phyloP scores from a whole-genome alignment of 225 moss, liverwort and hornwort genomes.

The Bryoerythrophyllum caledonicum region DNA sequence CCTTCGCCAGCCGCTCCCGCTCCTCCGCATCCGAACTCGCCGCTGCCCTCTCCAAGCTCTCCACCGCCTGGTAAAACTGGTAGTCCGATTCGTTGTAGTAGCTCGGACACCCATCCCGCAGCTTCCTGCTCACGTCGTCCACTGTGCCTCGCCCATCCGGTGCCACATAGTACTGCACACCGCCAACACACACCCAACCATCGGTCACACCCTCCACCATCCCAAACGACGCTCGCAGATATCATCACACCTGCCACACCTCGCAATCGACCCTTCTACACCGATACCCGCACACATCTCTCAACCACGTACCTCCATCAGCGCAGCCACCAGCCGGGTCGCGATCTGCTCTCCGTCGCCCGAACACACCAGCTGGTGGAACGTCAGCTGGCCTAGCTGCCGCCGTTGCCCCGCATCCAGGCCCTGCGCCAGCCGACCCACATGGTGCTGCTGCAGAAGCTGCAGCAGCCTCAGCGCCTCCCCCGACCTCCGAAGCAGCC shows the following conservation, averaged over 20 bases:
- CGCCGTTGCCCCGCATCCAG: slow-evolving; percentile 65
- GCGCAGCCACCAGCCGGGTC: slow-evolving; percentile 91
- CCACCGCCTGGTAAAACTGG: slow-evolving; percentile 97
- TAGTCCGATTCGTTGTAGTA: slow-evolving; percentile 99
- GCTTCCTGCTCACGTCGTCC: slow-evolving; percentile 92
- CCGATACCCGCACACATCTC: background rate
- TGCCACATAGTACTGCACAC: slow-evolving; percentile 79
- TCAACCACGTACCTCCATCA: slow-evolving; percentile 77
- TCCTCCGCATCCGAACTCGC: slow-evolving; percentile 70
- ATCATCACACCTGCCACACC: background rate
- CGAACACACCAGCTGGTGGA: slow-evolving; percentile 95
- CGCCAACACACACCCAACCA: slow-evolving; percentile 16
- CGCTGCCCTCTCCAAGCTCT: slow-evolving; percentile 89
- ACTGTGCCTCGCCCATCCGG: slow-evolving; percentile 98
- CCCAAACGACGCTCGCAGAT: no score
- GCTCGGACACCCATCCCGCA: slow-evolving; percentile 97
- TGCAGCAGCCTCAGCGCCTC: slow-evolving; percentile 91
- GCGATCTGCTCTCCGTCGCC: slow-evolving; percentile 92
- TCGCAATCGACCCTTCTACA: background rate
- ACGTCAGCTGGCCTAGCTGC: slow-evolving; percentile 77
- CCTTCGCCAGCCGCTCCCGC: slow-evolving; percentile 81
- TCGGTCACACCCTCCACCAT: background rate
- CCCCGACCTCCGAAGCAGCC: slow-evolving; percentile 89
- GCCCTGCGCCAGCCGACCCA: slow-evolving; percentile 87
- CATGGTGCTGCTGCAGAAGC: slow-evolving; percentile 92